Evolutionary conservation across 495 filamentous ascomycete species (phyloP), one percentile per base, ranked within the genome.

Genomic region (Cetradonia linearis): DNA sequence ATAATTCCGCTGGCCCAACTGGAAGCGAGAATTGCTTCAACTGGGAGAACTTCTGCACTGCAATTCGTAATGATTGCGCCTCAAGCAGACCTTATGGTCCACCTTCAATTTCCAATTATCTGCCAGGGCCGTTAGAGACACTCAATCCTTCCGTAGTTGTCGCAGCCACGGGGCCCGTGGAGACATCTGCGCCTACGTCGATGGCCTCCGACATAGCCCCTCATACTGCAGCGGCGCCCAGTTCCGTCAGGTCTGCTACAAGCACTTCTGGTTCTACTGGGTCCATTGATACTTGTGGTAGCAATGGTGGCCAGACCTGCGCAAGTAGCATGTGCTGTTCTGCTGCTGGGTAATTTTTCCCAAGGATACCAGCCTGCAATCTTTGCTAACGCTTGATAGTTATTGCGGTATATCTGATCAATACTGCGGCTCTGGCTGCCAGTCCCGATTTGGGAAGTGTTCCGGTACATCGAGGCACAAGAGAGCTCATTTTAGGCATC

Each of bases 41-140:
- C 11, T 89, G 81, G 82, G 76, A 82, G 59, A 56, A 67, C 3
- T 84, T 83, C 65, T 90, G 87, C 70, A 66, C 76, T 13, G 71
- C 42, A 5, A 73, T 86, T 46, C 68, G 76, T 48, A 62, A 73
- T 9, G 69, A 70, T 1, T 86, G 84, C 69, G 68, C 59, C 7
- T 65, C 69, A 7, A 70, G 72, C 3, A 61, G 77, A 23, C 83
- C 74, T 60, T 70, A 70, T 46, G 85, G 84, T 1, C 84, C 85
- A n/a, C 81, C 82, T 13, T 66, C 64, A 7, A 48, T 60, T 18
- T 56, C 52, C 11, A 58, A 31, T 34, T 62, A 56, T 73, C 81
- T 67, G 72, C 75, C 66, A 78, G 78, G 23, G 65, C 73, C 66
- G 70, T 57, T 57, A 27, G n/a, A 50, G 28, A 53, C 28, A n/a